Conservation (phyloP, 495 filamentous ascomycete species). For the Penicillium simplicissimum region DNA sequence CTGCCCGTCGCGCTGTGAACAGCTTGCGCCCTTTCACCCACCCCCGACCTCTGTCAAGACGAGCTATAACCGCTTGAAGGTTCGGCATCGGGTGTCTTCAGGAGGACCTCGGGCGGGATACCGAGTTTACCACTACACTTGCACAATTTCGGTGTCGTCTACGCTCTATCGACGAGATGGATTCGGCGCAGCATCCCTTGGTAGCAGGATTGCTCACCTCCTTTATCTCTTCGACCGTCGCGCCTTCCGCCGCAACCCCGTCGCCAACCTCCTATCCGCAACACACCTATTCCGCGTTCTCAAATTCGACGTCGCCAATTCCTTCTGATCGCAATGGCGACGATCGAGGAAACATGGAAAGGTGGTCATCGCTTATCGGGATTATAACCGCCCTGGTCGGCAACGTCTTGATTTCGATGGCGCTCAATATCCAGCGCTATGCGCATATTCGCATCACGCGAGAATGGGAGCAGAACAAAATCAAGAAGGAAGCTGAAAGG, state of each 20-base stretch:
- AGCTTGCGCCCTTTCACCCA: conserved; percentile 12
- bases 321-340: conserved; percentile 35
- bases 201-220: conserved; percentile 32
- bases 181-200: conserved; percentile 20
- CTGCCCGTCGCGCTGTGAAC: conserved; percentile 20
- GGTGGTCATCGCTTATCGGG: conserved; percentile 93
- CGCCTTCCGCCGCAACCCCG: conserved; percentile 24
- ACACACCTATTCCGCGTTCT: conserved; percentile 16
- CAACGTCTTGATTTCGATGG: conserved; percentile 90
- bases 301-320: conserved; percentile 18
- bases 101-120: conserved; percentile 14
- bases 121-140: conserved; percentile 5
- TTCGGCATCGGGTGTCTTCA: conserved; percentile 5
- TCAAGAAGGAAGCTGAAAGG: conserved; percentile 36
- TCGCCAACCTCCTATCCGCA: conserved; percentile 19
- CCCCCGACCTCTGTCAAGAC: conserved; percentile 14
- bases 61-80: conserved; percentile 11
- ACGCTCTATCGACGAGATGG: conserved; percentile 18
- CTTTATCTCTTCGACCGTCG: conserved; percentile 27
- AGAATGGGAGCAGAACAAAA: conserved; percentile 58
- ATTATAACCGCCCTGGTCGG: conserved; percentile 89
- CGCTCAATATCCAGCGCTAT: conserved; percentile 95
- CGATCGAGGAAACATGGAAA: conserved; percentile 52
- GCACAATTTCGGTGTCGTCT: not conserved
- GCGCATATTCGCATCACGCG: conserved; percentile 78